Conservation (phyloP, 192 early-diverging fungal species). For the Backusella parvicylindrica region DNA sequence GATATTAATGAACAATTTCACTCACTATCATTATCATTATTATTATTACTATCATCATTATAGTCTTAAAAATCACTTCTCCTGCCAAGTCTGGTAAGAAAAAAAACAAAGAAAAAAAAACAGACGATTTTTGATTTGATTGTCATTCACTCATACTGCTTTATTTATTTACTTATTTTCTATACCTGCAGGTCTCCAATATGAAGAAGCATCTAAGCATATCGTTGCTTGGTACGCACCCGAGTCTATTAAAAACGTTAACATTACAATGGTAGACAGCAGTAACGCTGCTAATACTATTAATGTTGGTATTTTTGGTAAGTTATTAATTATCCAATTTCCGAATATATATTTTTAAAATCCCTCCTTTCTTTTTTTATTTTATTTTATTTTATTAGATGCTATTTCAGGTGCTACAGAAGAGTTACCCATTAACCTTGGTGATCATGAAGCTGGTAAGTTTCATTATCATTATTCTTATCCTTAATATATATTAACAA, state of each 20-base stretch:
- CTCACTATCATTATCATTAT: not conserved
- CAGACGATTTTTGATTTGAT: not conserved
- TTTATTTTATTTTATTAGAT: not conserved
- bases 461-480: not conserved
- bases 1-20: not conserved
- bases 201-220: not conserved
- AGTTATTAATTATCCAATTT: conserved; percentile 6
- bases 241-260: not conserved
- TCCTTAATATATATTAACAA: not conserved
- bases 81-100: conserved; percentile 11
- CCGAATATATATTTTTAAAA: not conserved
- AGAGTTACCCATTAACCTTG: not conserved
- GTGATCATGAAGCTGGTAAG: not conserved
- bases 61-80: conserved; percentile 13
- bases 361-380: not conserved
- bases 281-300: not conserved
- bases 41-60: too few relatives aligned
- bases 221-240: not conserved
- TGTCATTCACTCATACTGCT: not conserved
- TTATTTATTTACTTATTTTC: not conserved
- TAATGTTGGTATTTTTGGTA: conserved; percentile 6
- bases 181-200: not conserved
- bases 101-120: too few relatives aligned
- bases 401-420: not conserved
- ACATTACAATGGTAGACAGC: conserved; percentile 16